A percentile compares a stretch with the other conserved stretches of the same genome.
phyloP scores from a whole-genome alignment of 169 alveolate genomes.

The Ichthyophthirius multifiliis region DNA sequence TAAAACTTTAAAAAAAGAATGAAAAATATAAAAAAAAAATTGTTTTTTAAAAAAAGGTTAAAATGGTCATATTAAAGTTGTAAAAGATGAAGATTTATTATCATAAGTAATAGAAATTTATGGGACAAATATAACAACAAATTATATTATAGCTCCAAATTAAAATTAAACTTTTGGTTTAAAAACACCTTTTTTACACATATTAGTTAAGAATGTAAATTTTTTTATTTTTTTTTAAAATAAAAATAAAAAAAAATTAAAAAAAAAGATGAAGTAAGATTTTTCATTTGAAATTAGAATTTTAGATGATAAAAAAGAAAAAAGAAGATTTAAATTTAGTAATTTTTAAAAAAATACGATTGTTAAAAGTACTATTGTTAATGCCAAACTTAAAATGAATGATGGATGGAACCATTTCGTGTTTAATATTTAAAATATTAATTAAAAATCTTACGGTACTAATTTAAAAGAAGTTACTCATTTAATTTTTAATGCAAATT shows the following conservation, averaged over 20 bases:
- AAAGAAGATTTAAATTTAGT: conserved; percentile 6
- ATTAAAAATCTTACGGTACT: not conserved
- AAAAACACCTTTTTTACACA: not conserved
- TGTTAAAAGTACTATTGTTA: not conserved
- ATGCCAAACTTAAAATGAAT: not conserved
- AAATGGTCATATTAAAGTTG: not conserved
- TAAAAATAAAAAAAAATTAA: not conserved
- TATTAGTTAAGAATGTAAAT: conserved; percentile 1
- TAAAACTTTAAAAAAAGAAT: not conserved
- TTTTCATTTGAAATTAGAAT: not conserved
- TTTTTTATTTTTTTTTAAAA: not conserved
- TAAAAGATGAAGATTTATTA: not conserved
- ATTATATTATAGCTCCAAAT: not conserved
- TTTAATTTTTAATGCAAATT: not conserved
- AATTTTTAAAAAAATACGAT: not conserved
- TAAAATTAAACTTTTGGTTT: not conserved
- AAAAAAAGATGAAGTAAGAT: not conserved
- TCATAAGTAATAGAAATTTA: not conserved
- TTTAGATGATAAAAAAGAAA: not conserved
- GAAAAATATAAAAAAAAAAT: not conserved
- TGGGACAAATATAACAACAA: not conserved
- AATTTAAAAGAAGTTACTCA: not conserved
- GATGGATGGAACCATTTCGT: conserved; percentile 3
- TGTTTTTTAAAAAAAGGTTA: not conserved
- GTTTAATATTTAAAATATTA: not conserved